Base-by-base conservation (phyloP, 2,329 filamentous ascomycete species). In the Trichoderma citrinoviride region DNA sequence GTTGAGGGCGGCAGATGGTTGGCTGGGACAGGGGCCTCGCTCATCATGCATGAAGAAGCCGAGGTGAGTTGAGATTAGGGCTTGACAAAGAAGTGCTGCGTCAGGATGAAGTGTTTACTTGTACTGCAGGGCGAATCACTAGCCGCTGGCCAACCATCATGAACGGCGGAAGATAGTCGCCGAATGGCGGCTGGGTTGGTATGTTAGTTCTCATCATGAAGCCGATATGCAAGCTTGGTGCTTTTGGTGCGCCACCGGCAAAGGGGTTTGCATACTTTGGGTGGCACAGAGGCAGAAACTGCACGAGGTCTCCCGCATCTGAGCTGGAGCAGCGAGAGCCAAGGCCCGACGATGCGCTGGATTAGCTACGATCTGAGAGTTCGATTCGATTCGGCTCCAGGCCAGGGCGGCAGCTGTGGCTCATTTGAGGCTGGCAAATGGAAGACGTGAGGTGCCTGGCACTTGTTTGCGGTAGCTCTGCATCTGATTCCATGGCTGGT, bases 71-170 rank as follows among this genome's bases (percentile, higher is more conserved):
- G 49, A 53, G 60, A 27, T 29, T 53, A 41, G 37, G 23, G 44
- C 58, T 44, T n/a, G 46, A 52, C 8, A 17, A 8, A 25, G 29
- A 47, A 46, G 49, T 8, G 40, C 25, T 62, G 60, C 60, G 60
- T 46, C 60, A 62, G 60, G 44, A 54, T 54, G 40, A 54, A 62
- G 60, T 44, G 6, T 37, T 54, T 33, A 10, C 47, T 54, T 37
- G 46, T 33, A 10, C 47, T 54, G 40, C 40, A 43, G 27, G 23
- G 19, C 47, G 25, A 62, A 40, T 19, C 49, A 40, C 60, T 62
- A 44, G 47, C 47, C 47, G 47, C 44, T 33, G 37, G 47, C 47
- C 33, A 25, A 19, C 12, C 19, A 44, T 33, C 23, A 49, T 14
- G n/a, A 53, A 44, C 23, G 12, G 33, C 47, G 57, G 33, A 52